These are phyloP conservation scores for Mortierella sp. DNA, from an alignment of 371 early-diverging fungal species.

Conservation along the genomic window DNA sequence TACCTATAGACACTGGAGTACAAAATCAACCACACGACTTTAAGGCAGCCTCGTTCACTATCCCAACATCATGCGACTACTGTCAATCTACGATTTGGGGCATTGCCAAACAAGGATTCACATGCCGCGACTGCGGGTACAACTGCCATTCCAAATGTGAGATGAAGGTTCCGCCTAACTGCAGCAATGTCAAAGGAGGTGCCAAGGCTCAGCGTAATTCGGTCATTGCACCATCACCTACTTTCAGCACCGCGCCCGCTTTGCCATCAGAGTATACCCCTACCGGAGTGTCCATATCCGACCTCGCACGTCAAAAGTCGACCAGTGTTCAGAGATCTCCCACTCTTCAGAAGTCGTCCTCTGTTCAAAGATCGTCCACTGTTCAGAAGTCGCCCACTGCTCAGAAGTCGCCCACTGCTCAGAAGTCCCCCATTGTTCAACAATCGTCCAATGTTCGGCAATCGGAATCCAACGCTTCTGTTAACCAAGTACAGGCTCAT, in stretches of 20 bases:
- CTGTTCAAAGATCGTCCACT: too few species aligned
- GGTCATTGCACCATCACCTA: conserved; percentile 29
- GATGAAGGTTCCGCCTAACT: conserved; percentile 85
- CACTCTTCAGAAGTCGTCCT: too few species aligned
- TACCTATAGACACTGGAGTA: conserved; percentile 56
- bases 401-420: too few species aligned
- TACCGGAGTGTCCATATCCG: conserved; percentile 41
- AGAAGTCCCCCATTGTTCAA: too few species aligned
- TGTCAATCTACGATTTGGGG: conserved; percentile 83
- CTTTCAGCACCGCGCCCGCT: conserved; percentile 30
- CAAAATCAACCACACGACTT: conserved; percentile 74
- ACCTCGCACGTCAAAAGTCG: conserved; percentile 15
- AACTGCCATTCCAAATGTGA: conserved; percentile 89
- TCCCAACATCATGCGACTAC: conserved; percentile 84
- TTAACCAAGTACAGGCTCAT: conserved; percentile 45
- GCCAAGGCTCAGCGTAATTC: conserved; percentile 64
- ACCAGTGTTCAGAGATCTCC: too few species aligned
- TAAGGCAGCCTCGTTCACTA: conserved; percentile 78
- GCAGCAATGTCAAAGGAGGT: conserved; percentile 70
- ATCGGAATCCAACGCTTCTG: conserved; percentile 24
- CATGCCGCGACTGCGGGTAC: conserved; percentile 85
- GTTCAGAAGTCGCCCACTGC: too few species aligned
- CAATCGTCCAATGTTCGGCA: not conserved
- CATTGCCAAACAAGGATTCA: conserved; percentile 79
- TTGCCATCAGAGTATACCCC: conserved; percentile 22